Percentiles rank a stretch among this genome's conserved stretches.
phyloP scores from a whole-genome alignment of 305 asterid species.

The Caryopteris hybrid region DNA sequence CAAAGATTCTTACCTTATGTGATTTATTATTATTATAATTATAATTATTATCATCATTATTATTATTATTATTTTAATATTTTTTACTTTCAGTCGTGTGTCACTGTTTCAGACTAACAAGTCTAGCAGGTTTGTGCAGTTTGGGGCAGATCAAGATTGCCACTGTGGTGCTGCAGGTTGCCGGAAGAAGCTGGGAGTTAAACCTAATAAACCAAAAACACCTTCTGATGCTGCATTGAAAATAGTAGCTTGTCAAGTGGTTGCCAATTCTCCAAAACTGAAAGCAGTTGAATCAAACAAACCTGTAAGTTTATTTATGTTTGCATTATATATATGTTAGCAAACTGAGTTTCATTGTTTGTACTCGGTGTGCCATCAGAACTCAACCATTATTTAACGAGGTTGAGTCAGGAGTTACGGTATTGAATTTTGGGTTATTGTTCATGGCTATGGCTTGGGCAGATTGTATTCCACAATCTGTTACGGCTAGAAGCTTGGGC shows the following conservation, averaged over 20 bases:
- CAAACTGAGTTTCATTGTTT: too few relatives aligned
- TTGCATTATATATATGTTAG: background rate
- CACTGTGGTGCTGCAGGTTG: constrained; percentile 84
- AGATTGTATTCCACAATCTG: too few relatives aligned
- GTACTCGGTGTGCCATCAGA: too few relatives aligned
- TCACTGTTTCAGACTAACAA: constrained; percentile 45
- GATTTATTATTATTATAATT: too few relatives aligned
- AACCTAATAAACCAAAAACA: constrained; percentile 58
- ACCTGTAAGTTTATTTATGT: constrained; percentile 33
- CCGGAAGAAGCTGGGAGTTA: constrained; percentile 83
- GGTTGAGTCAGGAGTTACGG: too few relatives aligned
- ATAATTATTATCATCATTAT: too few relatives aligned
- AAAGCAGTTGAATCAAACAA: constrained; percentile 43
- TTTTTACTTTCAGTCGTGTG: constrained; percentile 3
- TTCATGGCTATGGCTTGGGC: too few relatives aligned
- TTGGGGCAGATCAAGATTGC: constrained; percentile 98
- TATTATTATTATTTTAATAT: too few relatives aligned
- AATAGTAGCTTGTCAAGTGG: constrained; percentile 65
- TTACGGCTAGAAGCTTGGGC: too few relatives aligned
- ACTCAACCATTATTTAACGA: too few relatives aligned
- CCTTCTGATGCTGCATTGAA: constrained; percentile 68
- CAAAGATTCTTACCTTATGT: constrained; percentile 7
- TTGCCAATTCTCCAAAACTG: constrained; percentile 44
- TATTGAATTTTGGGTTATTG: too few relatives aligned
- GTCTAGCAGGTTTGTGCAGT: constrained; percentile 94